Percentiles rank a stretch among this genome's conserved stretches.
These are phyloP conservation scores for Pelargonium fulgidum DNA, from an alignment of 441 rosid genomes.

Conservation along the genomic window DNA sequence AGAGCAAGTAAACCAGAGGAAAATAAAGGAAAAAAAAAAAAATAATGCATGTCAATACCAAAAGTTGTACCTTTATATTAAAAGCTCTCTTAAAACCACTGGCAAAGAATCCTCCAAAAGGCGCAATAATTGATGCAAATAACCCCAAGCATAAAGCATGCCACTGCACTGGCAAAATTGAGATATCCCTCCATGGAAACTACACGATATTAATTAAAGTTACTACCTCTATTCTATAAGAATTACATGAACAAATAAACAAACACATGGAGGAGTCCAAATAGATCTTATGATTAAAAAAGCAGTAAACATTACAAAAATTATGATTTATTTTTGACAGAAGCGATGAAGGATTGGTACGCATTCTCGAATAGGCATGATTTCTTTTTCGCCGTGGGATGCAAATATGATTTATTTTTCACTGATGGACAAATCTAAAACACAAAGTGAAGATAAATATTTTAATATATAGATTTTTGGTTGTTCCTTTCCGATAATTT, in stretches of 20 bases:
- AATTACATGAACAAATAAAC: background rate
- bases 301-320: too few species aligned
- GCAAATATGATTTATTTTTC: too few species aligned
- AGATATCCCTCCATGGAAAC: constrained; percentile 1
- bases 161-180: constrained; percentile 1
- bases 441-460: too few species aligned
- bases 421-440: too few species aligned
- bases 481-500: too few species aligned
- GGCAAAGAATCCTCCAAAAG: constrained; percentile 8
- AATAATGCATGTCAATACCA: background rate
- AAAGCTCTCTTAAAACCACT: constrained; percentile 6
- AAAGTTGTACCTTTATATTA: background rate
- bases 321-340: too few species aligned
- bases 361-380: too few species aligned
- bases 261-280: too few species aligned
- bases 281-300: too few species aligned
- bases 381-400: too few species aligned
- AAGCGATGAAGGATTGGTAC: too few species aligned
- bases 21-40: background rate
- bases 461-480: too few species aligned
- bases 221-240: background rate
- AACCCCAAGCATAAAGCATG: constrained; percentile 7
- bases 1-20: background rate
- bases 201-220: background rate
- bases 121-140: constrained; percentile 4